Conservation (phyloP, 179 eudicot genomes). For the Corrigiola litoralis region DNA sequence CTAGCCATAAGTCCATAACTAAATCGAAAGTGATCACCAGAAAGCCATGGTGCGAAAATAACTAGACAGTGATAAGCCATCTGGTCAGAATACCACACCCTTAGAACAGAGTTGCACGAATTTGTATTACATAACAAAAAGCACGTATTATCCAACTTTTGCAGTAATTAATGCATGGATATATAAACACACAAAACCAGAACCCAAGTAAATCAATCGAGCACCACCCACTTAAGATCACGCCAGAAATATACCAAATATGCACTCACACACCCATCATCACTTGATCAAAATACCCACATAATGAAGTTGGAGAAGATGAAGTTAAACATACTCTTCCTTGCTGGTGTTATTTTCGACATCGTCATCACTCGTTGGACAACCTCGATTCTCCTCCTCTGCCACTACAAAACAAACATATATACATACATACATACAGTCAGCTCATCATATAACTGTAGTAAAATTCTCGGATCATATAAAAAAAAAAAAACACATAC, state of each 20-base stretch:
- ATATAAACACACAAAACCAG: neutral
- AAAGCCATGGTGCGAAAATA: no score
- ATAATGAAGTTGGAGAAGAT: neutral
- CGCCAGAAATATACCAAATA: neutral
- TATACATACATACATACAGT: no score
- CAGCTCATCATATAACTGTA: no score
- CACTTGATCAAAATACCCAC: neutral
- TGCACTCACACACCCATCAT: neutral
- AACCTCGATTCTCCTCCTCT: slow-evolving; percentile 1
- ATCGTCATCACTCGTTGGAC: neutral
- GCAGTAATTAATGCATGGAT: slow-evolving; percentile 17
- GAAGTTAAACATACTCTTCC: slow-evolving; percentile 15
- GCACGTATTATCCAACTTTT: neutral
- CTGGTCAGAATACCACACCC: neutral
- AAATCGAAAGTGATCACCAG: no score
- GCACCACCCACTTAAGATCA: neutral
- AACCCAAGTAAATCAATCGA: slow-evolving; percentile 3
- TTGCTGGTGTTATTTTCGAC: slow-evolving; percentile 1
- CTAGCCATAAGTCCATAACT: no score
- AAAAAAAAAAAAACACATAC: neutral
- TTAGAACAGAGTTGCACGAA: neutral
- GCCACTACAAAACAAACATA: neutral
- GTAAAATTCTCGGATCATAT: no score
- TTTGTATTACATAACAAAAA: neutral
- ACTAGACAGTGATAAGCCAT: neutral